Conservation (phyloP, 2,329 filamentous ascomycete genomes). For the Claviceps maximensis region DNA sequence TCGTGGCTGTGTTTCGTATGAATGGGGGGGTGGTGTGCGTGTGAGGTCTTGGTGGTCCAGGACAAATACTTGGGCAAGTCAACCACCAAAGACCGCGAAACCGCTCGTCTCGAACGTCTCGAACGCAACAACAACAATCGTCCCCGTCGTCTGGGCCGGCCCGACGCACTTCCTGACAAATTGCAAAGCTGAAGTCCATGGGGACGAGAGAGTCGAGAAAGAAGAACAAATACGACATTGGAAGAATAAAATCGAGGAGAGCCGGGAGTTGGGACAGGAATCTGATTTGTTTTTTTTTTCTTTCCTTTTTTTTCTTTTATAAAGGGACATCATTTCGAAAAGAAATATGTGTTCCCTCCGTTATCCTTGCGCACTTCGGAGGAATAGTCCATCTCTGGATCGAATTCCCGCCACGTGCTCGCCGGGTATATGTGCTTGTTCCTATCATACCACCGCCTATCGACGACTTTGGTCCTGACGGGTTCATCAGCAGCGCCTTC, state of each 20-base stretch:
- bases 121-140: neutral
- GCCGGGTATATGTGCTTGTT: constrained; percentile 98
- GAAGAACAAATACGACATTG: neutral
- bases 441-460: constrained; percentile 89
- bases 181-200: no score
- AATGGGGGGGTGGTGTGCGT: neutral
- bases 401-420: constrained; percentile 90
- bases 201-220: neutral
- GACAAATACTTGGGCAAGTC: neutral
- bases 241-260: neutral
- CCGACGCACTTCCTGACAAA: neutral
- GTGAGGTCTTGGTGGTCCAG: no score
- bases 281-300: no score
- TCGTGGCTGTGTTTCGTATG: constrained; percentile 22
- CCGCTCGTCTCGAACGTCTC: neutral
- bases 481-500: constrained; percentile 74
- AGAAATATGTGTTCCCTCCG: constrained; percentile 90
- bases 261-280: no score
- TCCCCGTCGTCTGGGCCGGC: neutral
- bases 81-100: neutral
- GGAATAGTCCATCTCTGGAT: constrained; percentile 76
- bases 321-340: constrained; percentile 33
- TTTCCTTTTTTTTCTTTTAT: no score
- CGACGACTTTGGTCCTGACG: constrained; percentile 79
- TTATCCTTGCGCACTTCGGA: constrained; percentile 66